Evolutionary conservation across 768 basidiomycete genomes (phyloP).

Genomic region (Agrocybe praecox): DNA sequence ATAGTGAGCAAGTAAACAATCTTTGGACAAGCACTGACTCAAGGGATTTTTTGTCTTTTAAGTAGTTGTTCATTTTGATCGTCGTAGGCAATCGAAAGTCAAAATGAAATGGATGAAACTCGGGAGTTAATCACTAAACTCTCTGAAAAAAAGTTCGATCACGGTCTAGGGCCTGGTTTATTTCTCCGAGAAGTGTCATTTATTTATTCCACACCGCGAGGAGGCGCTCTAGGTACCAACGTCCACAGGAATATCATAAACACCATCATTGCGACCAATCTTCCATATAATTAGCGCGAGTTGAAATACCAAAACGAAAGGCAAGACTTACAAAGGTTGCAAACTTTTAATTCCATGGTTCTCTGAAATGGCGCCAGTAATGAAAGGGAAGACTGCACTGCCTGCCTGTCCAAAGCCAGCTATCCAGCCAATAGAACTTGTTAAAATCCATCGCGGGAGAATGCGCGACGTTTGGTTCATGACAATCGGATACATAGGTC

Average conservation of each 20-base stretch:
- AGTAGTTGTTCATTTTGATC: too few species aligned
- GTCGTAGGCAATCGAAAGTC: too few species aligned
- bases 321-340: slow-evolving; percentile 53
- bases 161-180: too few species aligned
- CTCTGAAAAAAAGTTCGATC: too few species aligned
- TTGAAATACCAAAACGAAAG: background rate
- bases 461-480: slow-evolving; percentile 73
- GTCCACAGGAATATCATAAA: slow-evolving; percentile 60
- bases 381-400: slow-evolving; percentile 70
- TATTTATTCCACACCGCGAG: background rate
- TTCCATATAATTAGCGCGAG: slow-evolving; percentile 16
- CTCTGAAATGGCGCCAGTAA: slow-evolving; percentile 68
- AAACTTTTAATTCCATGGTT: slow-evolving; percentile 62
- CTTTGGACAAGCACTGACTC: too few species aligned
- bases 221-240: slow-evolving; percentile 38
- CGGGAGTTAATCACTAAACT: too few species aligned
- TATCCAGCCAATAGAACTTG: slow-evolving; percentile 68
- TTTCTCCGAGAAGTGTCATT: too few species aligned
- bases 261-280: slow-evolving; percentile 63
- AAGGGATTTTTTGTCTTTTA: too few species aligned
- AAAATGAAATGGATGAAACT: too few species aligned
- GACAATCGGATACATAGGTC: slow-evolving; percentile 73
- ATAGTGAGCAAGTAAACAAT: too few species aligned
- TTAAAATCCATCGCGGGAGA: slow-evolving; percentile 71
- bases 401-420: slow-evolving; percentile 73